These are phyloP conservation scores for Xylaria sp. DNA, from an alignment of 2,329 filamentous ascomycete genomes.

Conservation along the genomic window DNA sequence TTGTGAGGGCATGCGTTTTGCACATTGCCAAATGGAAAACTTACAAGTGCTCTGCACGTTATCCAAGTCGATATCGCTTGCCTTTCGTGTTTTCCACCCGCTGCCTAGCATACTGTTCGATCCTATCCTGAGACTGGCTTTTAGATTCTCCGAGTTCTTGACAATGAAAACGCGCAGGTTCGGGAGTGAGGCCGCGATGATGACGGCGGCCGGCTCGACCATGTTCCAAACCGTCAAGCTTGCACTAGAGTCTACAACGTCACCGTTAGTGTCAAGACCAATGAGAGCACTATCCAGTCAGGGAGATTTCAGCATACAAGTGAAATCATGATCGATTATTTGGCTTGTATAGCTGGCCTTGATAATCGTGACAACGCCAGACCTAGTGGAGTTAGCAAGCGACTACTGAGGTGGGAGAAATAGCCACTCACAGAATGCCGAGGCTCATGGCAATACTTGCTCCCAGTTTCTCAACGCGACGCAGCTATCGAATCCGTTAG, in stretches of 20 bases:
- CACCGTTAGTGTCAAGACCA: conserved; percentile 1
- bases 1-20: neutral
- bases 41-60: conserved; percentile 24
- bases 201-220: conserved; percentile 31
- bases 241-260: conserved; percentile 20
- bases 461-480: conserved; percentile 34
- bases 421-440: conserved; percentile 31
- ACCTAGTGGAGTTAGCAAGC: conserved; percentile 27
- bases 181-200: conserved; percentile 35
- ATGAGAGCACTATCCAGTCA: neutral
- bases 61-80: conserved; percentile 21
- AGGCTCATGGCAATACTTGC: conserved; percentile 35
- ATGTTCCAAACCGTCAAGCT: conserved; percentile 33
- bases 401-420: too few species aligned
- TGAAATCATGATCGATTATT: conserved; percentile 30
- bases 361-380: conserved; percentile 32
- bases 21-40: neutral
- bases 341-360: conserved; percentile 22
- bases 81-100: conserved; percentile 6
- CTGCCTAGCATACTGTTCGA: conserved; percentile 4
- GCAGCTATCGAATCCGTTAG: conserved; percentile 28
- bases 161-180: conserved; percentile 34
- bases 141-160: conserved; percentile 23
- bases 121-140: conserved; percentile 20
- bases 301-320: conserved; percentile 28